Conservation (phyloP, 2,329 filamentous ascomycete species). For the Hymenoscyphus scutula region DNA sequence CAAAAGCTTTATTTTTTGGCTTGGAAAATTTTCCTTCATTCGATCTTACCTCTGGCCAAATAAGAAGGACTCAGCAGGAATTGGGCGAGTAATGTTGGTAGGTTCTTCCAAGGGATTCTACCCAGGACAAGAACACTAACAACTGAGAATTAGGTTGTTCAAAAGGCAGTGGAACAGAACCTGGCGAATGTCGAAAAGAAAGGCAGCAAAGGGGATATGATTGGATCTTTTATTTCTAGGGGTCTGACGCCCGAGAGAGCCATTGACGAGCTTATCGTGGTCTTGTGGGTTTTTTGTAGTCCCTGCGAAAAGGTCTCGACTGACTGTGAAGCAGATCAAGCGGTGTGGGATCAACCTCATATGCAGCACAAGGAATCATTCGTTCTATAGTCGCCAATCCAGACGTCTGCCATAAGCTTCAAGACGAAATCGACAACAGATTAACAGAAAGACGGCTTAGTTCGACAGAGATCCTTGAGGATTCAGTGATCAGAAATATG, state of each 20-base stretch:
- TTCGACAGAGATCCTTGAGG: constrained; percentile 14
- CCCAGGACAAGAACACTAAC: neutral
- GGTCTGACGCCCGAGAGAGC: constrained; percentile 12
- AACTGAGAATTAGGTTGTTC: neutral
- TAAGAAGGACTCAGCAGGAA: neutral
- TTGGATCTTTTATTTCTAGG: constrained; percentile 43
- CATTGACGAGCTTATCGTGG: constrained; percentile 17
- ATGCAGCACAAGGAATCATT: constrained; percentile 42
- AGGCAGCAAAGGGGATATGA: constrained; percentile 46
- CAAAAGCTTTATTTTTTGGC: constrained; percentile 7
- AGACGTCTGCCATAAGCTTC: constrained; percentile 14
- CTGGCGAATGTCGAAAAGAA: constrained; percentile 32
- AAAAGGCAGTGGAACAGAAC: constrained; percentile 38
- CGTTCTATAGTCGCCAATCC: constrained; percentile 23
- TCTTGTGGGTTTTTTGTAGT: too few species aligned
- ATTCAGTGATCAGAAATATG: constrained; percentile 40
- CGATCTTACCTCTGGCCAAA: neutral
- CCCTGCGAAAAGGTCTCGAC: too few species aligned
- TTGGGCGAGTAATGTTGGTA: neutral
- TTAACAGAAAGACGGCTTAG: neutral
- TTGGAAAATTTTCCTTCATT: constrained; percentile 2
- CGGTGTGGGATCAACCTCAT: constrained; percentile 58
- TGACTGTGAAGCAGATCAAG: constrained; percentile 39
- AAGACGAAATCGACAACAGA: constrained; percentile 17
- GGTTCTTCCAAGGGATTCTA: neutral